Evolutionary conservation across 2,329 filamentous ascomycete genomes (phyloP), one percentile per base, ranked within the genome.

Genomic region (Hymenoscyphus salicellus): DNA sequence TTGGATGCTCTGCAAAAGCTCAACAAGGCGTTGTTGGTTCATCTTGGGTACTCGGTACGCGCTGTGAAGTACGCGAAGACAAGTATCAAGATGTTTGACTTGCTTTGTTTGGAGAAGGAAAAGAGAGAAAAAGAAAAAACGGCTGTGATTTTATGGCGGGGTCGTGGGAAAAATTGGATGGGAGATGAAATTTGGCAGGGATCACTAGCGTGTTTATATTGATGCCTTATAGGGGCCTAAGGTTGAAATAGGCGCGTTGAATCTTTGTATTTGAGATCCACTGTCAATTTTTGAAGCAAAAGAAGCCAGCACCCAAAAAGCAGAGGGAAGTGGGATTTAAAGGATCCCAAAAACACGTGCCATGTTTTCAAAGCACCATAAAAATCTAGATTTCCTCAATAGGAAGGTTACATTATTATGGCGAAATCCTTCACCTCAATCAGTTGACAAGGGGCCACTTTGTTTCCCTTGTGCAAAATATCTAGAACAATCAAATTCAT

Each of bases 1-100:
- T 80, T 96, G 86, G 74, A 94, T 88, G 80, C 91, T 89, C 84
- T 95, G 87, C 77, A 97, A 86, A 80, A 97, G 87, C 82, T 90
- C 85, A 72, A 95, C 85, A 77, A 97, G 93, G 80, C 90, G 87
- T 78, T 92, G 88, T 78, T 91, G 85, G 78, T 93, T 89, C 90
- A 93, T 93, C 75, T 67, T 78, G 73, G 67, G 23, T 60, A 63
- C 41, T 68, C 20, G 20, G 16, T 56, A 55, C 60, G 60, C 60
- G 32, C 28, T 55, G 3, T 28, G 30, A 17, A 38, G 46, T 32
- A 56, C 60, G 43, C 36, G 30, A 61, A 55, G 49, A 41, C 26
- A 61, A 20, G n/a, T 36, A 56, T 55, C 46, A 36, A 61, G 33
- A 49, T 49, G 43, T 20, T 36, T 30, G 41, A 7, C 17, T n/a